These are phyloP conservation scores for Dactylellina drechsleri DNA, from an alignment of 2,329 filamentous ascomycete species.

Conservation along the genomic window DNA sequence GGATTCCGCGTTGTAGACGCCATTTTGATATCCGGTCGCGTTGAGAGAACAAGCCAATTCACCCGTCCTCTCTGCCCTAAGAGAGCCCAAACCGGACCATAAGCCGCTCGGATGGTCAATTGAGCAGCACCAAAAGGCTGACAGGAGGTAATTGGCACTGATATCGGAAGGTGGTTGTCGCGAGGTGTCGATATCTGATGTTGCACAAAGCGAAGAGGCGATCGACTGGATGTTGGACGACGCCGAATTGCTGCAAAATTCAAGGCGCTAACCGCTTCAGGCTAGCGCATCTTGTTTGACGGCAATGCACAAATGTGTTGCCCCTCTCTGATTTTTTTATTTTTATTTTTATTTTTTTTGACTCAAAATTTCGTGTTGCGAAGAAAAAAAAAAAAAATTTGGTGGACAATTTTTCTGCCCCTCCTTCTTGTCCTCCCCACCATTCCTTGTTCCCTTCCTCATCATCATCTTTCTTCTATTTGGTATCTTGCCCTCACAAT, in stretches of 20 bases:
- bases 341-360: no score
- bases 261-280: slow-evolving; percentile 13
- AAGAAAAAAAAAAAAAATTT: slow-evolving; percentile 48
- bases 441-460: slow-evolving; percentile 32
- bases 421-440: slow-evolving; percentile 47
- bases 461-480: slow-evolving; percentile 12
- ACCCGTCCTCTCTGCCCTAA: slow-evolving; percentile 22
- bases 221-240: slow-evolving; percentile 24
- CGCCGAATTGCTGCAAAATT: slow-evolving; percentile 49
- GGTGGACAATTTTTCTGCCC: slow-evolving; percentile 55
- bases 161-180: slow-evolving; percentile 12
- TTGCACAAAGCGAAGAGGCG: slow-evolving; percentile 25
- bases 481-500: slow-evolving; percentile 52
- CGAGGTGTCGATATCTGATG: neutral
- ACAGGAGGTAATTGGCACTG: neutral
- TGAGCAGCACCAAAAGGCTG: slow-evolving; percentile 16
- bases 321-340: slow-evolving; percentile 38
- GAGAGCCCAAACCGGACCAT: slow-evolving; percentile 37
- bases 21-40: slow-evolving; percentile 17
- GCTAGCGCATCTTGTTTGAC: slow-evolving; percentile 7
- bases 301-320: slow-evolving; percentile 20
- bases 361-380: slow-evolving; percentile 40
- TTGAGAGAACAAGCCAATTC: slow-evolving; percentile 37
- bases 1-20: slow-evolving; percentile 42
- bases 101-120: slow-evolving; percentile 2